phyloP scores from a whole-genome alignment of 495 filamentous ascomycete species.

The Chaetomium tenue region DNA sequence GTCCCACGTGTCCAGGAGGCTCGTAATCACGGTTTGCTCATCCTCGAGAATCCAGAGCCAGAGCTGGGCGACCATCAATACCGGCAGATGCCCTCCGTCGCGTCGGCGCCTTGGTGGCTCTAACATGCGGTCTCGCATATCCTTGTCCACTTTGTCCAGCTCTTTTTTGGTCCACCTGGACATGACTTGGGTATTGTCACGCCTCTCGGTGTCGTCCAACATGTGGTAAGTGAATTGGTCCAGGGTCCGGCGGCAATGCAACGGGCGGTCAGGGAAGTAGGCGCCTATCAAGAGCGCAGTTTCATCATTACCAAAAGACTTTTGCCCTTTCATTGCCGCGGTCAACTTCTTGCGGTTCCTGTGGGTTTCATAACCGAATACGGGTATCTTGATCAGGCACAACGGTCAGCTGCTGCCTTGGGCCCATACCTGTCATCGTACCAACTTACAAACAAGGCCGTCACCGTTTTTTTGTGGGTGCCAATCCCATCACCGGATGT shows the following conservation, averaged over 20 bases:
- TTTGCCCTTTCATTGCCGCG: background rate
- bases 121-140: no score
- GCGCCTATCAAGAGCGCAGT: background rate
- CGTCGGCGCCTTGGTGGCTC: background rate
- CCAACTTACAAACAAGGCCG: constrained; percentile 15
- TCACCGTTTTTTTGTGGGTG: background rate
- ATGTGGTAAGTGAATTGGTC: constrained; percentile 18
- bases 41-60: constrained; percentile 18
- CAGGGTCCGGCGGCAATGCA: constrained; percentile 18
- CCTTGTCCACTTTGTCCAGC: background rate
- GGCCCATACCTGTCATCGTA: background rate
- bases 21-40: constrained; percentile 12
- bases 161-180: constrained; percentile 2
- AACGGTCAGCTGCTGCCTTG: background rate
- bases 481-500: background rate
- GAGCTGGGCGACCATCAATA: constrained; percentile 17
- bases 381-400: constrained; percentile 2
- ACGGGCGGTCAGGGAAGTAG: background rate
- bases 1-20: constrained; percentile 15
- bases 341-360: constrained; percentile 10
- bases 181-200: constrained; percentile 17
- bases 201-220: constrained; percentile 10
- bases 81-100: background rate
- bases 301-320: background rate
- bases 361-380: constrained; percentile 17